Evolutionary conservation across 306 rosid species (phyloP), one percentile per base, ranked within the genome.

Genomic region (Ziziphus jujuba): DNA sequence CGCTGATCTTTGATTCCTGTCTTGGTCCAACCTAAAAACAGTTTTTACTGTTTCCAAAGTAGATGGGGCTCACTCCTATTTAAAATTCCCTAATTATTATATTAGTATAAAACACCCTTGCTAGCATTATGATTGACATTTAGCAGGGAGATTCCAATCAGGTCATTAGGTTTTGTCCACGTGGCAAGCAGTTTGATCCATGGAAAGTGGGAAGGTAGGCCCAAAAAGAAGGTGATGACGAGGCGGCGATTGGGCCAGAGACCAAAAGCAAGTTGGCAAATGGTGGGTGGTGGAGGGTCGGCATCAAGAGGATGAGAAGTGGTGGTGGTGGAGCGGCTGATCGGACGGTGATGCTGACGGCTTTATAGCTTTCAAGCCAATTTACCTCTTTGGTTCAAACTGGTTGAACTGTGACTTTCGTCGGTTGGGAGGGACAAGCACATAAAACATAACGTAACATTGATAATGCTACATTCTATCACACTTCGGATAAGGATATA

Each of bases 381-480:
- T 81, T 61, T 17, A 21, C 28, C 50, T 65, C 72, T 63, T 59
- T 25, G 15, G 17, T 52, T 60, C 15, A n/a, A 21, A 31, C 19
- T 40, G 47, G 91, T 65, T 83, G 72, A 75, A 74, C 5, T 45
- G 84, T 80, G 67, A 19, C 77, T 78, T 75, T 86, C 91, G 24
- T 67, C 73, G 65, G 84, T 73, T 78, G 62, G 7, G 53, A 17
- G 74, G 59, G 57, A 28, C 51, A 54, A 52, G 72, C 6, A 51
- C 54, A n/a, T 33, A 51, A n/a, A n/a, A n/a, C 48, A 54, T 72
- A 48, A 12, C 43, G 15, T 63, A 22, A 40, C 31, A 47, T 8
- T 11, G 11, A 47, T 9, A 45, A 47, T 11, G 17, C 1, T 47
- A 47, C 17, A 13, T 47, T 7, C 51, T 47, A 13, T 47, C 0